phyloP scores from a whole-genome alignment of 176 grass and related monocot species.

The Thalia dealbata region DNA sequence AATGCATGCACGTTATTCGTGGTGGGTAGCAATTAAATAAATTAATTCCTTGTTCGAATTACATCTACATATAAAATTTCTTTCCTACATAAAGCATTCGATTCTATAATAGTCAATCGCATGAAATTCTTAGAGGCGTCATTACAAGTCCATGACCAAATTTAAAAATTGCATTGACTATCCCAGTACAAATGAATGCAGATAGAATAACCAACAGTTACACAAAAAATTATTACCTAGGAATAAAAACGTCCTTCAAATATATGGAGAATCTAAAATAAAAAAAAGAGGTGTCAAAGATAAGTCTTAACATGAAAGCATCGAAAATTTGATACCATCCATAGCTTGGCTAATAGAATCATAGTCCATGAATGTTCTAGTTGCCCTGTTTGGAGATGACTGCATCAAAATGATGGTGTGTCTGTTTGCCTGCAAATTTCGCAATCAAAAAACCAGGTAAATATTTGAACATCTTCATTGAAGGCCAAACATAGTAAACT shows the following conservation, averaged over 20 bases:
- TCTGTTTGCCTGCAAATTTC: slow-evolving; percentile 54
- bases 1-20: no score
- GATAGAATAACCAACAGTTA: background rate
- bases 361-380: slow-evolving; percentile 90
- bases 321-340: slow-evolving; percentile 51
- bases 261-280: no score
- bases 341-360: slow-evolving; percentile 87
- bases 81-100: background rate
- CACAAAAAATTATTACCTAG: no score
- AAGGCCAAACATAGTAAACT: background rate
- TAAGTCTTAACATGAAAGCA: background rate
- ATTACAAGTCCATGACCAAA: background rate
- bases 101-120: no score
- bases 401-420: slow-evolving; percentile 99
- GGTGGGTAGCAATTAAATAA: no score
- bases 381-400: slow-evolving; percentile 65
- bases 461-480: background rate
- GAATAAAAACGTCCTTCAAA: no score
- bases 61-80: background rate
- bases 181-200: background rate
- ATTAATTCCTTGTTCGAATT: no score
- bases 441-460: slow-evolving; percentile 9
- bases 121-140: background rate
- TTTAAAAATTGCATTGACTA: background rate
- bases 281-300: background rate